A percentile compares a stretch with the other conserved stretches of the same genome.
Evolutionary conservation across 371 early-diverging fungal genomes (phyloP).

Genomic region (Mortierella sp.): DNA sequence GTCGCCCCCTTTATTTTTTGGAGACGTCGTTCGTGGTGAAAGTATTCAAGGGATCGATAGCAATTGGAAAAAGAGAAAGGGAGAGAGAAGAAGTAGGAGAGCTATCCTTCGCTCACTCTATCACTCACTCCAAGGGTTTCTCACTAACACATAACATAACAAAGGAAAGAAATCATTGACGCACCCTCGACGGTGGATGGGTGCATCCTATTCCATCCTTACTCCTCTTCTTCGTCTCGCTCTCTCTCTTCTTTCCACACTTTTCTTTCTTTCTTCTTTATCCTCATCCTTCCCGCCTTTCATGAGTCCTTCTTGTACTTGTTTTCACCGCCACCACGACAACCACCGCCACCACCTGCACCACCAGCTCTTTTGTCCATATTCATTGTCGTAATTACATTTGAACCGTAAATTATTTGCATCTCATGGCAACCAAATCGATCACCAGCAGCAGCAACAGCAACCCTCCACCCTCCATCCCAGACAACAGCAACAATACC

Average conservation of each 20-base stretch:
- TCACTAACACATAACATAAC: not conserved
- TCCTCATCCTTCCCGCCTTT: not conserved
- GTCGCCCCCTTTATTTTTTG: not conserved
- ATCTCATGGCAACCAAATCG: not conserved
- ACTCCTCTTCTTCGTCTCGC: not conserved
- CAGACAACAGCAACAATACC: not conserved
- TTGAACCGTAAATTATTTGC: not conserved
- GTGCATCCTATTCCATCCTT: conserved; percentile 35
- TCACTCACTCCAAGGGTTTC: not conserved
- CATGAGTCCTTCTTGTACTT: not conserved
- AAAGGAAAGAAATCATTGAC: not conserved
- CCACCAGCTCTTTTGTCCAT: not conserved
- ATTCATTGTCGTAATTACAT: not conserved
- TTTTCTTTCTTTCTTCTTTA: not conserved
- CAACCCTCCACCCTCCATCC: not conserved
- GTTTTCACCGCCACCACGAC: not conserved
- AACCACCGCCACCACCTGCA: not conserved
- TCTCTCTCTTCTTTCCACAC: not conserved
- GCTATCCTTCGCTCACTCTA: not conserved
- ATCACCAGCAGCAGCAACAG: not conserved
- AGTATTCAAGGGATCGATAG: conserved; percentile 6
- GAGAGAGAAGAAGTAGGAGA: not conserved
- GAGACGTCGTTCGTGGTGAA: conserved; percentile 7
- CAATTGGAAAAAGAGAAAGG: not conserved
- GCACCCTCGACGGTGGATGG: not conserved